These are phyloP conservation scores for Colletotrichum aenigma DNA, from an alignment of 2,329 filamentous ascomycete species.

Conservation along the genomic window DNA sequence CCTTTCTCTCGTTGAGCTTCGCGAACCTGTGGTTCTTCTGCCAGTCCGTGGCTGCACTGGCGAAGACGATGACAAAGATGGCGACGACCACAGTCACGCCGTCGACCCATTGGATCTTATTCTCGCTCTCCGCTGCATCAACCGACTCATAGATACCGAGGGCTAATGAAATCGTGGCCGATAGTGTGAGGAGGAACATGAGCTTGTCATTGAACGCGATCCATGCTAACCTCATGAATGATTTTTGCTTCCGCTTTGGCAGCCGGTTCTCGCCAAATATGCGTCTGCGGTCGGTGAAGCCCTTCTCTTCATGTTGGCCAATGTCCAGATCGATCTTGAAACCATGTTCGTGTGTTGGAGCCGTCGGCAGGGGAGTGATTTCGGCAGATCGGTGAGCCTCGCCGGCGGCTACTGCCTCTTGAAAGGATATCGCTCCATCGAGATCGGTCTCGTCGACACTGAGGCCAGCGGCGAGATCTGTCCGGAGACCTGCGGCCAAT, in stretches of 20 bases:
- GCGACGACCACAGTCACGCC: conserved; percentile 80
- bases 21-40: conserved; percentile 84
- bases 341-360: conserved; percentile 20
- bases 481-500: conserved; percentile 55
- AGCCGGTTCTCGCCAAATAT: conserved; percentile 72
- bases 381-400: conserved; percentile 31
- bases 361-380: conserved; percentile 25
- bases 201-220: conserved; percentile 85
- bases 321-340: conserved; percentile 21
- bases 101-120: conserved; percentile 80
- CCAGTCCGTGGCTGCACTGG: conserved; percentile 81
- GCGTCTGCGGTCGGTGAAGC: conserved; percentile 67
- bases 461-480: conserved; percentile 51
- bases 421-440: conserved; percentile 49
- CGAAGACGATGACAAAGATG: conserved; percentile 76
- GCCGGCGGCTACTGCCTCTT: conserved; percentile 50
- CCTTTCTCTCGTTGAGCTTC: conserved; percentile 80
- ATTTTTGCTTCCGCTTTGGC: conserved; percentile 73
- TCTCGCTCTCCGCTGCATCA: conserved; percentile 50
- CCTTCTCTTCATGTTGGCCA: conserved; percentile 17
- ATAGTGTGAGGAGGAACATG: conserved; percentile 71
- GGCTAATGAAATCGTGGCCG: conserved; percentile 74
- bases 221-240: conserved; percentile 73
- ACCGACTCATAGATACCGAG: conserved; percentile 78
- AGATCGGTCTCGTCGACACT: conserved; percentile 53